These are phyloP conservation scores for Acrocalymma vagum DNA, from an alignment of 2,329 filamentous ascomycete species.

Conservation along the genomic window DNA sequence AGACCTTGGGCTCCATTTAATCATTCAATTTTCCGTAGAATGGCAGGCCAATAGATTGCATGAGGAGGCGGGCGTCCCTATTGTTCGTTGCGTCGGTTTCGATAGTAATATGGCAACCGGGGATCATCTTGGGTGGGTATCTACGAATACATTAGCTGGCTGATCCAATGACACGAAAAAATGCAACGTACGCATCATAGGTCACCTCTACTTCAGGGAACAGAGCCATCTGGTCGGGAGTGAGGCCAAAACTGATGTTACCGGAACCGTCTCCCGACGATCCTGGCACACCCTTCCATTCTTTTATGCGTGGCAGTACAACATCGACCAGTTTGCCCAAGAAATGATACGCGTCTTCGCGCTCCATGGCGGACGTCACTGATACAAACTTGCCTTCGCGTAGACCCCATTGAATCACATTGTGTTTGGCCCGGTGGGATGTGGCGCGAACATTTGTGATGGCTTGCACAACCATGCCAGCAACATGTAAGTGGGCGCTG, in stretches of 20 bases:
- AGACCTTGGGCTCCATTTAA: constrained; percentile 16
- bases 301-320: constrained; percentile 94
- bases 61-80: constrained; percentile 80
- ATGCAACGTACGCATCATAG: constrained; percentile 83
- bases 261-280: constrained; percentile 86
- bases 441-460: constrained; percentile 80
- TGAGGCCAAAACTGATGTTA: constrained; percentile 85
- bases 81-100: constrained; percentile 87
- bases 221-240: constrained; percentile 75
- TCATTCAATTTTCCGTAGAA: constrained; percentile 77
- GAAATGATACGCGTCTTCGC: constrained; percentile 88
- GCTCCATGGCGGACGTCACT: constrained; percentile 78
- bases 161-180: constrained; percentile 41
- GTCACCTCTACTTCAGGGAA: constrained; percentile 97
- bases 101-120: constrained; percentile 83
- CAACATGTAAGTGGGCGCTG: constrained; percentile 79
- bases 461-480: constrained; percentile 82
- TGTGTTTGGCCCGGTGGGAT: constrained; percentile 74
- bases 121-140: constrained; percentile 78
- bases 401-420: constrained; percentile 79
- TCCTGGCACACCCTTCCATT: constrained; percentile 84
- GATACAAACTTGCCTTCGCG: constrained; percentile 75
- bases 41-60: constrained; percentile 76
- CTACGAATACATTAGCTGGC: constrained; percentile 44
- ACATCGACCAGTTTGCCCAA: constrained; percentile 88